Evolutionary conservation across 257 asterid species (phyloP).

Genomic region (Cruciata laevipes): DNA sequence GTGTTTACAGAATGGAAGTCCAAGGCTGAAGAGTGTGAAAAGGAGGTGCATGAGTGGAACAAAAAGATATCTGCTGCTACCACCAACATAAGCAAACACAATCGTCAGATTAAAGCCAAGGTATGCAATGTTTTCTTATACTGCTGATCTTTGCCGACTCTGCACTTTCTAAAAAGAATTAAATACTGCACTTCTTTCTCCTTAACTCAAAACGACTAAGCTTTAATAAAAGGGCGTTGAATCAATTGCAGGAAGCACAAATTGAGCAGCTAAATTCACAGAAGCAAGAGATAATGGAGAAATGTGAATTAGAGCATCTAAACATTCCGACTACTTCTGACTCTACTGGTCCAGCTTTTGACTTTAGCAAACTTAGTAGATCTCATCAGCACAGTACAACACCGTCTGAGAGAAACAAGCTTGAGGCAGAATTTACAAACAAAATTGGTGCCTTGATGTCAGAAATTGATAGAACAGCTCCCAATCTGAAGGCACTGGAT

Average conservation of each 20-base stretch:
- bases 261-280: slow-evolving; percentile 70
- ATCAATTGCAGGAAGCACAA: slow-evolving; percentile 63
- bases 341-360: slow-evolving; percentile 67
- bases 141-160: background rate
- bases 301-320: slow-evolving; percentile 80
- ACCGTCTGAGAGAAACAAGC: slow-evolving; percentile 81
- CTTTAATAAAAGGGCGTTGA: background rate
- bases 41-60: slow-evolving; percentile 74
- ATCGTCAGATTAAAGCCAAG: slow-evolving; percentile 88
- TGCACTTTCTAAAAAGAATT: background rate
- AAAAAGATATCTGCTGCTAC: slow-evolving; percentile 85
- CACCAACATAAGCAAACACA: slow-evolving; percentile 76
- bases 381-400: slow-evolving; percentile 63
- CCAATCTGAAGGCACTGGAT: slow-evolving; percentile 89
- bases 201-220: background rate
- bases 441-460: slow-evolving; percentile 57
- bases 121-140: slow-evolving; percentile 30
- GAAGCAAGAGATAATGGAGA: slow-evolving; percentile 81
- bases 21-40: slow-evolving; percentile 82
- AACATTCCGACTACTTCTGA: slow-evolving; percentile 66
- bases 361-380: slow-evolving; percentile 64
- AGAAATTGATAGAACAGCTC: slow-evolving; percentile 89
- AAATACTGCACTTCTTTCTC: background rate
- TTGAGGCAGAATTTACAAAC: slow-evolving; percentile 71
- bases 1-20: slow-evolving; percentile 57